Conservation (phyloP, 2,329 filamentous ascomycete species). For the Claviceps sp. region DNA sequence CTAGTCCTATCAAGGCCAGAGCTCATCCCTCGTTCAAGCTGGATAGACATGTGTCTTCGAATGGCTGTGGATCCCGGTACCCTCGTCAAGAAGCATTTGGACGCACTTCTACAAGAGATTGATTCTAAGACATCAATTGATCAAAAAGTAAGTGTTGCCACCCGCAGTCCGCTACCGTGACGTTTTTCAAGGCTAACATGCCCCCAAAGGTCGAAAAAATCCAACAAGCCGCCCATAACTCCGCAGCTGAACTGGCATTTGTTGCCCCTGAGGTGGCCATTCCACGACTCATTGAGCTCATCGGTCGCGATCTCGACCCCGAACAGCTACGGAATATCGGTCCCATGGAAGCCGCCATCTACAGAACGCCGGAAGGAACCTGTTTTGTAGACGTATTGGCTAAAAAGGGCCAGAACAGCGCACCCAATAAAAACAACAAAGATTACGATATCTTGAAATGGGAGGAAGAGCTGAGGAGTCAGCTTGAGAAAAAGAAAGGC, state of each 20-base stretch:
- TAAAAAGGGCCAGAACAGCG: constrained; percentile 56
- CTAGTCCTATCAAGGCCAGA: constrained; percentile 67
- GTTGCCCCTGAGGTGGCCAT: constrained; percentile 77
- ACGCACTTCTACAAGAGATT: constrained; percentile 56
- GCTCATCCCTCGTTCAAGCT: constrained; percentile 63
- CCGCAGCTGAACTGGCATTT: constrained; percentile 84
- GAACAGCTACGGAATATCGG: constrained; percentile 59
- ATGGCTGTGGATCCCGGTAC: constrained; percentile 72
- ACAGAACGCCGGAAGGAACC: constrained; percentile 77
- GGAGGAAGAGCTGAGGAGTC: constrained; percentile 81
- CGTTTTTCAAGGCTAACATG: constrained; percentile 1
- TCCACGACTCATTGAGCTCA: constrained; percentile 58
- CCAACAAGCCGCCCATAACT: constrained; percentile 63
- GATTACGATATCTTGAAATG: constrained; percentile 95
- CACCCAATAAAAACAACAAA: constrained; percentile 79
- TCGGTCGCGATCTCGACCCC: constrained; percentile 60
- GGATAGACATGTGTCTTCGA: constrained; percentile 80
- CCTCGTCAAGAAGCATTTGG: constrained; percentile 52
- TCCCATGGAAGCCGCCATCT: constrained; percentile 83
- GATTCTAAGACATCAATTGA: constrained; percentile 31
- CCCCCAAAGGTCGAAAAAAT: constrained; percentile 24
- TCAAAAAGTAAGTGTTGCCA: constrained; percentile 33
- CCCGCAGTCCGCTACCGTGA: not conserved
- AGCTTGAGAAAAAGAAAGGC: constrained; percentile 88
- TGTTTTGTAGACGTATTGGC: constrained; percentile 83